These are phyloP conservation scores for Aspergillus nanangensis DNA, from an alignment of 495 filamentous ascomycete species.

Conservation along the genomic window DNA sequence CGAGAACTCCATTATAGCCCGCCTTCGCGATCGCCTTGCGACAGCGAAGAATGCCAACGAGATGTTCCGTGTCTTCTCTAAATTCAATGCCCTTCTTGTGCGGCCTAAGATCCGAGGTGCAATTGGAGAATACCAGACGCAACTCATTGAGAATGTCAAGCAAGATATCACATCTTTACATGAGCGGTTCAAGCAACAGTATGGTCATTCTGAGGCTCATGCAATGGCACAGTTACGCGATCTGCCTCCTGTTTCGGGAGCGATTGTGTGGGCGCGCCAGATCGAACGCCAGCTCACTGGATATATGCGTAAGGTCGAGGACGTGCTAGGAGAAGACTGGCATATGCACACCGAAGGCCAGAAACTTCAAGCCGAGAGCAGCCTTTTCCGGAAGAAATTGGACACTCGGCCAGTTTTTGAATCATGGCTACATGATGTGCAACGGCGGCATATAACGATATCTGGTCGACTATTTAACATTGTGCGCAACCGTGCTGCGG, in stretches of 20 bases:
- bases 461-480: conserved; percentile 89
- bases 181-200: conserved; percentile 97
- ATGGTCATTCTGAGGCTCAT: conserved; percentile 95
- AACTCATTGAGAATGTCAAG: conserved; percentile 96
- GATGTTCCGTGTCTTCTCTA: conserved; percentile 99
- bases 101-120: conserved; percentile 96
- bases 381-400: conserved; percentile 90
- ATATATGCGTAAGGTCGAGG: conserved; percentile 97
- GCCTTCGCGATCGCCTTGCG: conserved; percentile 85
- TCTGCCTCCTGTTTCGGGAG: conserved; percentile 89
- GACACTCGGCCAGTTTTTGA: conserved; percentile 91
- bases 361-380: conserved; percentile 83
- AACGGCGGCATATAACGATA: conserved; percentile 80
- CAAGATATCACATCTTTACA: conserved; percentile 88
- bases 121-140: conserved; percentile 94
- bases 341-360: conserved; percentile 90
- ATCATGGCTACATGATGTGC: conserved; percentile 88
- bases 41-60: conserved; percentile 95
- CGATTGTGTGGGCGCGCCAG: conserved; percentile 94
- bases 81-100: conserved; percentile 98
- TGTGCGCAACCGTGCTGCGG: conserved; percentile 75
- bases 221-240: conserved; percentile 96
- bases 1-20: conserved; percentile 97
- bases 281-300: conserved; percentile 91
- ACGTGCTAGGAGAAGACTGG: conserved; percentile 92